These are phyloP conservation scores for Podospora conica DNA, from an alignment of 495 filamentous ascomycete species.

Conservation along the genomic window DNA sequence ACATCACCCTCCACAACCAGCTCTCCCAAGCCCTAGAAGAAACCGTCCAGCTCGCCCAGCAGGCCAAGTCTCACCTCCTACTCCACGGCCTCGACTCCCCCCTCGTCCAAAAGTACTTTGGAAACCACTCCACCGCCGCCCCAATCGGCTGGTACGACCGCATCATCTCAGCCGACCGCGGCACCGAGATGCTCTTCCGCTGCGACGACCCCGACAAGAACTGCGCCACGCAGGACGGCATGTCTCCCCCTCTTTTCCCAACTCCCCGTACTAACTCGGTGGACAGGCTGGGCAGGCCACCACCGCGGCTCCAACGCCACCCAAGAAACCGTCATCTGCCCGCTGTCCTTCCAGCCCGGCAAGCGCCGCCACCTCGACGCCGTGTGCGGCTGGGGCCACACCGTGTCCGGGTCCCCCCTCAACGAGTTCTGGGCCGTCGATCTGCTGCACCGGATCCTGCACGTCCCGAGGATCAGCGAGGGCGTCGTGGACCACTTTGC, in stretches of 20 bases:
- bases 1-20: constrained; percentile 14
- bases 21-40: constrained; percentile 45
- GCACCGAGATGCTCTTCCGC: constrained; percentile 44
- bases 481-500: constrained; percentile 49
- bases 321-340: constrained; percentile 56
- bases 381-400: constrained; percentile 50
- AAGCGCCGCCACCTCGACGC: constrained; percentile 44
- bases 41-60: constrained; percentile 39
- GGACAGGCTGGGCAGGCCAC: constrained; percentile 50
- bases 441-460: constrained; percentile 51
- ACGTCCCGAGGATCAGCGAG: constrained; percentile 49
- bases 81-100: constrained; percentile 44
- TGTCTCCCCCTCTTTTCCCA: neutral
- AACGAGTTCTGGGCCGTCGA: constrained; percentile 54
- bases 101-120: constrained; percentile 54
- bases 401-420: constrained; percentile 35
- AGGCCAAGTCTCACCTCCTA: constrained; percentile 44
- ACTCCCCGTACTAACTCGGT: constrained; percentile 5
- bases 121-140: constrained; percentile 41
- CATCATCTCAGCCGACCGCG: constrained; percentile 43
- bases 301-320: constrained; percentile 54
- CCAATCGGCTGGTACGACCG: constrained; percentile 49
- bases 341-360: constrained; percentile 39
- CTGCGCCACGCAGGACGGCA: constrained; percentile 42
- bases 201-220: constrained; percentile 56